Percentiles rank a stretch among this genome's conserved stretches.
phyloP scores from a whole-genome alignment of 345 rosid species.

The Populus simonii region DNA sequence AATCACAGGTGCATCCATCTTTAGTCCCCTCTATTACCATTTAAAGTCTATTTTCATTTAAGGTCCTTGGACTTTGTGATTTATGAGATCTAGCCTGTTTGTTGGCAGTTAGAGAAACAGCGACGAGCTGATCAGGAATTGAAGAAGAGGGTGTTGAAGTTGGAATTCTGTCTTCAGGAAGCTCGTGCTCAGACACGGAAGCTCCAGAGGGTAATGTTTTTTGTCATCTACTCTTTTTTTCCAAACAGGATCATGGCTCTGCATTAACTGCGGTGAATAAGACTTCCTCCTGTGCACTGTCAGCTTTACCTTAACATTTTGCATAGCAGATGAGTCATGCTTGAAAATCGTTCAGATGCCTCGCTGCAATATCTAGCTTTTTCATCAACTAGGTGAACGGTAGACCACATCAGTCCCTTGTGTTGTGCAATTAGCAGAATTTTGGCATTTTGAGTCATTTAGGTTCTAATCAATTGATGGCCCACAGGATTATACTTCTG shows the following conservation, averaged over 20 bases:
- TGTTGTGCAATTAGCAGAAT: neutral
- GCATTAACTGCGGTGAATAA: neutral
- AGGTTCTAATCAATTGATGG: neutral
- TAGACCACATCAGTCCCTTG: neutral
- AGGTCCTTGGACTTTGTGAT: neutral
- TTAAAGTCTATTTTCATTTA: neutral
- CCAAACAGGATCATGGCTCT: neutral
- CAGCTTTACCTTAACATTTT: neutral
- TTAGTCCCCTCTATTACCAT: neutral
- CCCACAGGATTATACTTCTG: neutral
- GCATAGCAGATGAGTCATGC: neutral
- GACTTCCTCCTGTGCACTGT: neutral
- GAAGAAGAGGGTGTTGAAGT: conserved; percentile 76
- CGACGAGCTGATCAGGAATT: conserved; percentile 76
- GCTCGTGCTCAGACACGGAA: conserved; percentile 76
- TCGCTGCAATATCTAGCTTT: neutral
- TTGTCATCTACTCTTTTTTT: neutral
- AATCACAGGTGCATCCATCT: conserved; percentile 57
- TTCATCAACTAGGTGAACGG: neutral
- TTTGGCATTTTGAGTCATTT: neutral
- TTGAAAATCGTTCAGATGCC: neutral
- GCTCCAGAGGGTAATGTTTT: conserved; percentile 61
- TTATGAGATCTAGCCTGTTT: conserved; percentile 16
- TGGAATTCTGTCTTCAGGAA: conserved; percentile 92
- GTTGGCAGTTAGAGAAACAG: conserved; percentile 77